Conservation (phyloP, 805 yeast species). For the Wickerhamomyces bisporus region DNA sequence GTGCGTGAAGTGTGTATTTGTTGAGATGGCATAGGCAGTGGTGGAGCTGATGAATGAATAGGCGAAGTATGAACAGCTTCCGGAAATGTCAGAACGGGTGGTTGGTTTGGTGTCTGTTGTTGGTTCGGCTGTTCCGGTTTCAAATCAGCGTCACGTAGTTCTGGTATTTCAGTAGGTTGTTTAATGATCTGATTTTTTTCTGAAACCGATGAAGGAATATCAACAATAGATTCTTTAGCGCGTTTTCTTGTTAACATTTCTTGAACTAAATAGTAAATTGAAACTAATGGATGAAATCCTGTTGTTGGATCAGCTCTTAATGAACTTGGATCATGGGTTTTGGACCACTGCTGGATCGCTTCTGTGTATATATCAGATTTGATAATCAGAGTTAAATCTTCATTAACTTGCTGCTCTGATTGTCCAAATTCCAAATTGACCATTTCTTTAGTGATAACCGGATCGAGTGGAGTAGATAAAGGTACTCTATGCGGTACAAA, state of each 20-base stretch:
- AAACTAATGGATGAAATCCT: conserved; percentile 83
- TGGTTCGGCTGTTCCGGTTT: conserved; percentile 9
- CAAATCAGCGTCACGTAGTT: conserved; percentile 1
- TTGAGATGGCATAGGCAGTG: conserved; percentile 33
- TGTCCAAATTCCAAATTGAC: conserved; percentile 73
- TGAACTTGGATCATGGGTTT: conserved; percentile 5
- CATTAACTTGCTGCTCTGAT: conserved; percentile 47
- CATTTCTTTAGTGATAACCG: conserved; percentile 65
- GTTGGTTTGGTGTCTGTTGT: conserved; percentile 31
- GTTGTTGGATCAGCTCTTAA: conserved; percentile 53
- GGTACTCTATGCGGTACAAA: conserved; percentile 80
- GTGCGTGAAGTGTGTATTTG: conserved; percentile 39
- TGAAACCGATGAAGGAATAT: conserved; percentile 22
- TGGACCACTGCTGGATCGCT: conserved; percentile 59
- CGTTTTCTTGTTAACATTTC: conserved; percentile 74
- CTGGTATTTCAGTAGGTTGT: neutral
- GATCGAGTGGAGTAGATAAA: conserved; percentile 61
- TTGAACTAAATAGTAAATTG: conserved; percentile 79
- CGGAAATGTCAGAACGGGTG: conserved; percentile 39
- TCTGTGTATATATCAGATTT: conserved; percentile 60
- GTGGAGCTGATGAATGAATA: conserved; percentile 38
- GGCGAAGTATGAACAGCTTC: conserved; percentile 49
- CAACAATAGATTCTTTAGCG: conserved; percentile 43
- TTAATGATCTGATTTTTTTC: conserved; percentile 8
- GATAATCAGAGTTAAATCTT: conserved; percentile 53